Conservation (phyloP, 768 basidiomycete genomes). For the Cystofilobasidium ferigula region DNA sequence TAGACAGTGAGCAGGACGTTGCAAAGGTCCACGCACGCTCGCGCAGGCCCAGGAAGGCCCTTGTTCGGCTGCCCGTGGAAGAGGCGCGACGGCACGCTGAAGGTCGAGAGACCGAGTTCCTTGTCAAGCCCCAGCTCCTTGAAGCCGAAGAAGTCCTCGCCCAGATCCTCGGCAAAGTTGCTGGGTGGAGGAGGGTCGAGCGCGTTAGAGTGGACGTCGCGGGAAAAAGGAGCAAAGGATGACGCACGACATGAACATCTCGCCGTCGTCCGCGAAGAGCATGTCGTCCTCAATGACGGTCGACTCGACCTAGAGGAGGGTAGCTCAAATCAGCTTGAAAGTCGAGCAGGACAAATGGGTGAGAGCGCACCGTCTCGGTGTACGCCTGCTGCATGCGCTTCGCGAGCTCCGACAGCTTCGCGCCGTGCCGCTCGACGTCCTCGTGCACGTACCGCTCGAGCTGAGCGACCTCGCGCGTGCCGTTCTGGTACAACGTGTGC, state of each 20-base stretch:
- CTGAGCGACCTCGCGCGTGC: constrained; percentile 61
- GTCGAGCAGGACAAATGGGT: not conserved
- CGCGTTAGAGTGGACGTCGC: not conserved
- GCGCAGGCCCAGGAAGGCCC: not conserved
- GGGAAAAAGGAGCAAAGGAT: not conserved
- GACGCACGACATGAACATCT: constrained; percentile 55
- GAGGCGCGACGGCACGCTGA: constrained; percentile 66
- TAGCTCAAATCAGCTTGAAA: not conserved
- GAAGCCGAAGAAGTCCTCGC: constrained; percentile 87
- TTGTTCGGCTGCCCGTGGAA: constrained; percentile 53
- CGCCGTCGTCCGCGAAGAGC: constrained; percentile 55
- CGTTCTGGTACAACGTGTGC: constrained; percentile 82
- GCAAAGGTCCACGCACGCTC: constrained; percentile 32
- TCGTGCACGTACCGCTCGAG: constrained; percentile 81
- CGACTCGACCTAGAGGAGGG: not conserved
- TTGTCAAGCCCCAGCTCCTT: constrained; percentile 75
- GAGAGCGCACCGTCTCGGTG: constrained; percentile 9
- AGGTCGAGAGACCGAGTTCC: constrained; percentile 65
- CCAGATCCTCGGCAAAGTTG: constrained; percentile 73
- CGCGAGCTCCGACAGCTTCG: constrained; percentile 63
- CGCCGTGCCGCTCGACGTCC: constrained; percentile 71
- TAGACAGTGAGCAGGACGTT: not conserved
- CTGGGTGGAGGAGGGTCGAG: constrained; percentile 36
- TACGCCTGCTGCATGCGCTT: constrained; percentile 57
- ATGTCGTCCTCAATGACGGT: constrained; percentile 45